phyloP scores from a whole-genome alignment of 305 asterid species.

The Plantago coronopus region DNA sequence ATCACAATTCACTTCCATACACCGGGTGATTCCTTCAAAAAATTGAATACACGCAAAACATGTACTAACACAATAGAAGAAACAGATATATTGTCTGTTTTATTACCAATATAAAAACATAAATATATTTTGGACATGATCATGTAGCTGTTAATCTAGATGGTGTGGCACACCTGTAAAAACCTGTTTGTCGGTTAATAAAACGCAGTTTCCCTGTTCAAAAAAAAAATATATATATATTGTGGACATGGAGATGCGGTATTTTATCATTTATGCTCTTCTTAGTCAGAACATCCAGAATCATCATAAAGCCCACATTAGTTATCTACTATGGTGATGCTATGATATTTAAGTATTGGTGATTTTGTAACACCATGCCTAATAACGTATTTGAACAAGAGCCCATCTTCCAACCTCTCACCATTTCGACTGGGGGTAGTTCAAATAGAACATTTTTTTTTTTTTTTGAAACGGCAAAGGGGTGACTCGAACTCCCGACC shows the following conservation, averaged over 20 bases:
- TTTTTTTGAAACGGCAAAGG: too few species aligned
- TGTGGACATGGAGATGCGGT: too few species aligned
- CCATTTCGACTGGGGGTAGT: conserved; percentile 7
- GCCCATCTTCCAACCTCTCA: conserved; percentile 3
- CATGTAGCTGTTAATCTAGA: too few species aligned
- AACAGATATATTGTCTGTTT: not conserved
- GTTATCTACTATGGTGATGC: conserved; percentile 3
- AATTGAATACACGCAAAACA: not conserved
- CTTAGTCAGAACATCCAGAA: conserved; percentile 1
- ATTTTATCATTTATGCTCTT: not conserved
- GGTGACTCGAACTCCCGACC: too few species aligned
- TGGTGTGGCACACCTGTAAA: too few species aligned
- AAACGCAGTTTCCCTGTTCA: too few species aligned
- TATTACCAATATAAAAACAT: too few species aligned
- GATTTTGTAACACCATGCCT: not conserved
- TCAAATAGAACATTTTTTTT: not conserved
- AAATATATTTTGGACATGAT: not conserved
- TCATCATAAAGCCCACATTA: not conserved
- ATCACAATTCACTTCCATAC: not conserved
- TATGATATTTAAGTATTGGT: not conserved
- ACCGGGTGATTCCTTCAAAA: not conserved
- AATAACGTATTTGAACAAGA: not conserved
- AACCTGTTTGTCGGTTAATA: too few species aligned
- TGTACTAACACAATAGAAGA: not conserved
- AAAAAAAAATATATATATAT: too few species aligned